These are phyloP conservation scores for Polytolypa hystricis DNA, from an alignment of 2,329 filamentous ascomycete genomes.

Conservation along the genomic window DNA sequence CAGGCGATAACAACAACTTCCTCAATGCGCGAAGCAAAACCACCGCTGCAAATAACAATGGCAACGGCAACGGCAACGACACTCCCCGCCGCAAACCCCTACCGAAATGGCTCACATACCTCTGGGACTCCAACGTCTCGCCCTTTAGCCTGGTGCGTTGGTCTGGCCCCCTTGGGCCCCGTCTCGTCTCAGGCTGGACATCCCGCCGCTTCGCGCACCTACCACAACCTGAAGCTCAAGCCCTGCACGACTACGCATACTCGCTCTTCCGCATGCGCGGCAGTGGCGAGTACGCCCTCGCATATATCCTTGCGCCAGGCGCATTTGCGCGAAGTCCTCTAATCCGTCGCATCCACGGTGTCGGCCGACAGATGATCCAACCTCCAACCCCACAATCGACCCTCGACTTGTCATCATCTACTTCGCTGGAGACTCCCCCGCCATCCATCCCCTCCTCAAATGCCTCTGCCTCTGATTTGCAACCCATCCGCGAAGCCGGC, in stretches of 20 bases:
- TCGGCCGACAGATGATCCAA: constrained; percentile 59
- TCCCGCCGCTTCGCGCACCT: constrained; percentile 85
- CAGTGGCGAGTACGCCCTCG: constrained; percentile 84
- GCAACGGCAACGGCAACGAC: constrained; percentile 21
- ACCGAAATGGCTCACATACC: constrained; percentile 78
- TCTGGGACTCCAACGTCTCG: constrained; percentile 96
- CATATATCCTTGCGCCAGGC: constrained; percentile 85
- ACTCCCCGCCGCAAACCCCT: constrained; percentile 49
- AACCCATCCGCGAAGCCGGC: constrained; percentile 46
- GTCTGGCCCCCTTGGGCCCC: constrained; percentile 78
- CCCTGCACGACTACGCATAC: constrained; percentile 88
- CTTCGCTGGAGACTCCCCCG: constrained; percentile 5
- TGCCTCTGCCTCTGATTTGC: constrained; percentile 16
- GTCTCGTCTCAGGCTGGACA: constrained; percentile 91
- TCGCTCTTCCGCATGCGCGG: constrained; percentile 86
- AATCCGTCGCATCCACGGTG: constrained; percentile 73
- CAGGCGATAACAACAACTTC: constrained; percentile 43
- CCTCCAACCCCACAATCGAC: constrained; percentile 13
- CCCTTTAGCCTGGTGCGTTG: constrained; percentile 86
- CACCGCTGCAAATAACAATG: constrained; percentile 22
- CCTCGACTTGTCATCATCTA: constrained; percentile 4
- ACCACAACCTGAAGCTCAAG: constrained; percentile 64
- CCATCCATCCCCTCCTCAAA: constrained; percentile 20
- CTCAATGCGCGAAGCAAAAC: constrained; percentile 38
- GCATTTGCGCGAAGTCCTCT: constrained; percentile 82